Evolutionary conservation across 2,329 filamentous ascomycete species (phyloP), one percentile per base, ranked within the genome.

Genomic region (Pseudogymnoascus sp.): DNA sequence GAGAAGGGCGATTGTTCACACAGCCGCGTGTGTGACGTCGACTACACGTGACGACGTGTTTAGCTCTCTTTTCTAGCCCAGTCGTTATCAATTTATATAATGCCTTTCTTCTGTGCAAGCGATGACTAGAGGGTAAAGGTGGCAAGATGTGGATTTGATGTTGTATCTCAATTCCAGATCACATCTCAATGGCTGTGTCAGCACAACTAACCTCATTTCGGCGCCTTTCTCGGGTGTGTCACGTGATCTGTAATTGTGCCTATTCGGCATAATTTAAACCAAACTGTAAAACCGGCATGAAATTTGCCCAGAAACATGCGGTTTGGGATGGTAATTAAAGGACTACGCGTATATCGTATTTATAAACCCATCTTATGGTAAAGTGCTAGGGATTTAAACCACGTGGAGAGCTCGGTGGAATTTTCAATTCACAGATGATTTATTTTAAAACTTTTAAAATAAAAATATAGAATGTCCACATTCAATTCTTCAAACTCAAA

Each of bases 381-480:
- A 13, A 24, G 10, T 24, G 19, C 24, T 14, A 11, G 19, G 2
- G 21, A 13, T 21, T 44, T 7, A 5, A 7, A 2, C 6, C 14
- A 13, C 16, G 19, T 44, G 6, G 6, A 5, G 1, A 16, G 14
- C 7, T 2, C 16, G 6, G 16, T 31, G 29, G 13, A 19, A 4
- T 19, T 16, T 26, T 53, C 6, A n/a, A 31, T 53, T 31, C 47
- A 19, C 26, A 31, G 5, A 19, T 29, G 44, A 6, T 53, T 31
- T 31, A 53, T 31, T 53, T 16, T 31, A 53, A 53, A 29, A 53
- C 8, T 16, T 31, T 53, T 13, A 53, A 53, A 53, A 31, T 53
- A 53, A 31, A 53, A 53, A 31, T 53, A 53, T 53, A 53, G 24
- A 53, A 53, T 53, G 47, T 53, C 47, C 26, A 53, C 47, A 53